Evolutionary conservation across 164 flowering plant genomes (phyloP), one percentile per base, ranked within the genome.

Genomic region (Platanus orientalis): DNA sequence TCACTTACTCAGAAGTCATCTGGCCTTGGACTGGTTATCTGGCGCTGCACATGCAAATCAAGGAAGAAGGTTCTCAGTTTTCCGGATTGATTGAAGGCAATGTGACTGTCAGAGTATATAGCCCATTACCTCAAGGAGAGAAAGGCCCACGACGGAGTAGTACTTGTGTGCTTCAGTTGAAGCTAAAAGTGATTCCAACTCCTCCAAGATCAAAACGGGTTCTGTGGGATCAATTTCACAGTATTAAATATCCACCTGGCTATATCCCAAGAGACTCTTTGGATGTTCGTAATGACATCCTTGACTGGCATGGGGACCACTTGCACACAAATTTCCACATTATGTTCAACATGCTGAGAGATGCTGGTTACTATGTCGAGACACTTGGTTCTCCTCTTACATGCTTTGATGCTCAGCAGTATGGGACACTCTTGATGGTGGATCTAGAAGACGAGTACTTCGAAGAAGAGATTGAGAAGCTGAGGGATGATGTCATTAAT

Each of bases 1-100:
- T 89, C 66, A 86, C 86, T 28, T 84, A 88, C 67, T 91, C 99
- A 7, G 81, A 88, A 36, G 83, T 92, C 58, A 84, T 95, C 61
- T 95, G 99, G 99, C 99, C 99, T 50, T 95, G 99, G 99, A 95
- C 99, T 79, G 99, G 99, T 66, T 89, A 76, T 76, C 73, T 95
- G 14, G 97, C 94, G 12, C 75, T 95, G 45, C 90, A 95, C 74
- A 85, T 95, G 93, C 99, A 95, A 76, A 88, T 94, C 56, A 94
- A 94, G 75, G 96, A 94, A 34, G 99, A 94, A 82, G 99, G 92
- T 26, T 78, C 88, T 1, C 84, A 78, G 49, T 95, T 82, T 74
- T 85, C 89, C 34, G 99, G 99, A 57, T 73, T 72, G 58, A 91
- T 95, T 67, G 96, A 92, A 73, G 99, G 99, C 28, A 89, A 92